Conservation (phyloP, 176 grass and related monocot species). For the Oryza glaberrima region DNA sequence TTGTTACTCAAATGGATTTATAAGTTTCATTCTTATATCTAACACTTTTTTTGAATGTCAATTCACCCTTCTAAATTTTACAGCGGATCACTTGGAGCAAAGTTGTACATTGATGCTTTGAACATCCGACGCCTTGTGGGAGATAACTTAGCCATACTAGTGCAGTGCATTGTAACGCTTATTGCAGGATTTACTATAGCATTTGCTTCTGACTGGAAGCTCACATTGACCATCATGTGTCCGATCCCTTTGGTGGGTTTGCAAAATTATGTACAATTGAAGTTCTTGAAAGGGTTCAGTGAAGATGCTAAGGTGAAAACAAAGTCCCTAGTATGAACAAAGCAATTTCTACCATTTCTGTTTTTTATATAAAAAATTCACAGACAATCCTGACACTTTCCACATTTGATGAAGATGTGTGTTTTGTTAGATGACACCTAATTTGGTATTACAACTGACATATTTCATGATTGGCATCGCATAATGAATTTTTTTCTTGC, state of each 20-base stretch:
- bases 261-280: conserved; percentile 72
- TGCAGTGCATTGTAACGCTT: conserved; percentile 54
- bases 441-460: not conserved
- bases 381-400: conserved; percentile 3
- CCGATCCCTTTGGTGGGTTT: conserved; percentile 70
- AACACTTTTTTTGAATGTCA: conserved; percentile 20
- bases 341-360: not conserved
- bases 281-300: conserved; percentile 70
- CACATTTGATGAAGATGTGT: conserved; percentile 11
- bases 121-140: conserved; percentile 64
- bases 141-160: conserved; percentile 66
- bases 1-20: conserved; percentile 8
- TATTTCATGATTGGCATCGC: not conserved
- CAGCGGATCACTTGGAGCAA: conserved; percentile 64
- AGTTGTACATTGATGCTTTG: conserved; percentile 61
- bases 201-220: conserved; percentile 64
- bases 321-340: conserved; percentile 1
- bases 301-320: conserved; percentile 77
- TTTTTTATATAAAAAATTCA: conserved; percentile 4
- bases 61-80: conserved; percentile 37
- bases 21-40: conserved; percentile 26
- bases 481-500: too few relatives aligned
- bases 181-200: conserved; percentile 60
- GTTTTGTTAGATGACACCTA: not conserved
- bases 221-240: conserved; percentile 62